phyloP scores from a whole-genome alignment of 2,329 filamentous ascomycete species.

The Diaporthe humulicola region DNA sequence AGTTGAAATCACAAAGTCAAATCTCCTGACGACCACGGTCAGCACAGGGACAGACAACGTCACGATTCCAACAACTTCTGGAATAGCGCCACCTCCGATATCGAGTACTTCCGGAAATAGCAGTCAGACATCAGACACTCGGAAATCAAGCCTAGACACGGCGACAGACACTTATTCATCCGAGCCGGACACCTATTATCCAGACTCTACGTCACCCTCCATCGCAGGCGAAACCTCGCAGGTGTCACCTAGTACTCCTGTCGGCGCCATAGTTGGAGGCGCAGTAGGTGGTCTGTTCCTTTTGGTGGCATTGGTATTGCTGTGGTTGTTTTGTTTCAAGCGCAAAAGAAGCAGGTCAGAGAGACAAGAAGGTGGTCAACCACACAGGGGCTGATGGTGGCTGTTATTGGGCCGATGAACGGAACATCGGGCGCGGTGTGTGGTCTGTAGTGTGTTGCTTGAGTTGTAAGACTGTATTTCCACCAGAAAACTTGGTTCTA shows the following conservation, averaged over 20 bases:
- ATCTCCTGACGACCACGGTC: not conserved
- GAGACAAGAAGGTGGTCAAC: not conserved
- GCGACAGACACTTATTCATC: not conserved
- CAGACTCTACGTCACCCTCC: not conserved
- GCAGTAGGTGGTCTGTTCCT: not conserved
- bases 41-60: not conserved
- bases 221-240: not conserved
- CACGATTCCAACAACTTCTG: no score
- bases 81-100: not conserved
- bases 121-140: not conserved
- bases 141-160: not conserved
- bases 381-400: not conserved
- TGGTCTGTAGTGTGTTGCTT: no score
- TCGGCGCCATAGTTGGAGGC: not conserved
- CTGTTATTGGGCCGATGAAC: not conserved
- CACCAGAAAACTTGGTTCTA: not conserved
- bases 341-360: not conserved
- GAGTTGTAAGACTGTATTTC: not conserved
- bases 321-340: not conserved
- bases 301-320: not conserved
- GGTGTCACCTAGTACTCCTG: not conserved
- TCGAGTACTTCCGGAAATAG: not conserved
- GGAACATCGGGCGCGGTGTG: not conserved
- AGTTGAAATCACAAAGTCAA: not conserved
- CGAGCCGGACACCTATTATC: no score